Conservation (phyloP, 768 basidiomycete genomes). For the Suillus spraguei region DNA sequence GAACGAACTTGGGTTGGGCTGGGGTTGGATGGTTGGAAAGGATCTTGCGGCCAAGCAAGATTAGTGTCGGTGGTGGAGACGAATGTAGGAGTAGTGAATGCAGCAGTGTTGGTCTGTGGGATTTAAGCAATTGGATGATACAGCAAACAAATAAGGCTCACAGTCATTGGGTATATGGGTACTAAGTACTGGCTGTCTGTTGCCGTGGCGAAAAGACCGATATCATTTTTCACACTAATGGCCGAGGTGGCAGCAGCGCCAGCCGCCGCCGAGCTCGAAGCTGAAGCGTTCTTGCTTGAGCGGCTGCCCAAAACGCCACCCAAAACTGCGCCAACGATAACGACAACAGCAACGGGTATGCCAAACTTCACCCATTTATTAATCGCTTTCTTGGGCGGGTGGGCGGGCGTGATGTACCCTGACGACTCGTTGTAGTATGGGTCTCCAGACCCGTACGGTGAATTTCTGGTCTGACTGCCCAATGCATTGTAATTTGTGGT, state of each 20-base stretch:
- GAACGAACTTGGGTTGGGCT: conserved; percentile 61
- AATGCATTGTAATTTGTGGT: conserved; percentile 41
- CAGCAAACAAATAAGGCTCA: conserved; percentile 45
- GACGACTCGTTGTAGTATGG: conserved; percentile 72
- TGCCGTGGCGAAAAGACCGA: conserved; percentile 72
- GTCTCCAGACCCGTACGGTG: conserved; percentile 63
- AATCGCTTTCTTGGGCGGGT: conserved; percentile 48
- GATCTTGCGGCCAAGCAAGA: conserved; percentile 78
- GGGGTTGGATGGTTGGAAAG: conserved; percentile 69
- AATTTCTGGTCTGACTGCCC: conserved; percentile 21
- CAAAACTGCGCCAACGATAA: conserved; percentile 67
- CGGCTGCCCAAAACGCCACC: conserved; percentile 82
- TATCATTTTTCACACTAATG: conserved; percentile 56
- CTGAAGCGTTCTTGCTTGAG: conserved; percentile 40
- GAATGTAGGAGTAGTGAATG: conserved; percentile 74
- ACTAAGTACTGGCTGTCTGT: conserved; percentile 81
- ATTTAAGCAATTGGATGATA: conserved; percentile 11
- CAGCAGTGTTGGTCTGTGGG: conserved; percentile 70
- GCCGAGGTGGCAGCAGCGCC: conserved; percentile 50
- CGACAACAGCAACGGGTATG: conserved; percentile 62
- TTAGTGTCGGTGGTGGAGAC: conserved; percentile 50
- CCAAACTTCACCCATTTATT: conserved; percentile 81
- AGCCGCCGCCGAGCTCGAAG: conserved; percentile 31
- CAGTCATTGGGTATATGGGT: conserved; percentile 88
- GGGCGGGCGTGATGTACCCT: conserved; percentile 61